Percentiles rank a stretch among this genome's conserved stretches.
phyloP scores from a whole-genome alignment of 352 stramenopile species.

The Peronospora tabacina region DNA sequence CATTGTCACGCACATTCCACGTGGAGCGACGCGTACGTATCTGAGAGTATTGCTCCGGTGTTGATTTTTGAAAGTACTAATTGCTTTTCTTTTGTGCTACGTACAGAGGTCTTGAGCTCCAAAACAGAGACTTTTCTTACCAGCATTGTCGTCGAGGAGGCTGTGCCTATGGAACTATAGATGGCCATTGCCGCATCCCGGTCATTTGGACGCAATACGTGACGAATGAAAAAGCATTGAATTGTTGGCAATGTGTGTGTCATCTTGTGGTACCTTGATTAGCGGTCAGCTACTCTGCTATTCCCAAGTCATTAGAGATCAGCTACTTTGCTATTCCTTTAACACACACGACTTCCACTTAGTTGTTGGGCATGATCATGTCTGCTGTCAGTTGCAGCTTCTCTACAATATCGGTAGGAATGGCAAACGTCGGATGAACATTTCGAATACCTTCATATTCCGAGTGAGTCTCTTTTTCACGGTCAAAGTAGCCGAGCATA shows the following conservation, averaged over 20 bases:
- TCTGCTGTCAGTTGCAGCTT: constrained; percentile 82
- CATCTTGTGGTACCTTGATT: constrained; percentile 7
- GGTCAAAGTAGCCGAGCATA: constrained; percentile 91
- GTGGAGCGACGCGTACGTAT: constrained; percentile 69
- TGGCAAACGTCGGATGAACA: constrained; percentile 93
- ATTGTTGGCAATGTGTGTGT: constrained; percentile 15
- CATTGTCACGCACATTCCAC: constrained; percentile 75
- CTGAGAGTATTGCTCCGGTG: neutral
- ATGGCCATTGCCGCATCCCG: constrained; percentile 13
- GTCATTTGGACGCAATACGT: constrained; percentile 11
- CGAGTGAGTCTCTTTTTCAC: constrained; percentile 41
- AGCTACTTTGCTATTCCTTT: constrained; percentile 1
- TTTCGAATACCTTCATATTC: constrained; percentile 67
- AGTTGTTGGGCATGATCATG: constrained; percentile 32
- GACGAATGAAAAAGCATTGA: constrained; percentile 26
- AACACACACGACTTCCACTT: constrained; percentile 10
- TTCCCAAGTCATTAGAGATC: constrained; percentile 7
- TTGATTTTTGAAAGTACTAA: neutral
- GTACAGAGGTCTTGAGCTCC: constrained; percentile 54
- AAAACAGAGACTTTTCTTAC: constrained; percentile 64
- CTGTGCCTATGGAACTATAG: constrained; percentile 75
- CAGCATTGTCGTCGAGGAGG: constrained; percentile 62
- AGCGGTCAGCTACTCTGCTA: constrained; percentile 2
- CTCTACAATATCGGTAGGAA: constrained; percentile 88
- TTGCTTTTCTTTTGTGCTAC: constrained; percentile 4